A percentile compares a stretch with the other conserved stretches of the same genome.
Conservation (phyloP, 371 early-diverging fungal species). For the Dichotomocladium elegans region DNA sequence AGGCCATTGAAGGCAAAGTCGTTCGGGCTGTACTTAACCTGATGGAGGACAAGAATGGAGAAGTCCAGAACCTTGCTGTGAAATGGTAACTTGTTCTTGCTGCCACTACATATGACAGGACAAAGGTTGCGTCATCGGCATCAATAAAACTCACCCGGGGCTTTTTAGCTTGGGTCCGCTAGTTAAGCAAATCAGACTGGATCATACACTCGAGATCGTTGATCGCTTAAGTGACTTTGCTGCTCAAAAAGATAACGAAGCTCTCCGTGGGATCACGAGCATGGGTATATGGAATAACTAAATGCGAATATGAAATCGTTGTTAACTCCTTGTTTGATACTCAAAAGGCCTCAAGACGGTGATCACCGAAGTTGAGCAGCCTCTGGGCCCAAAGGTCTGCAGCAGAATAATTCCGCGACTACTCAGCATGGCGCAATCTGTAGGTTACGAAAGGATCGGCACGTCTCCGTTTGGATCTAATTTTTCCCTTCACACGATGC, state of each 20-base stretch:
- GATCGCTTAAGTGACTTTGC: slow-evolving; percentile 61
- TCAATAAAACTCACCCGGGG: no score
- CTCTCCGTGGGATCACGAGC: slow-evolving; percentile 74
- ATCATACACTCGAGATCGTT: slow-evolving; percentile 63
- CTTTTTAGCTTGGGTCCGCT: slow-evolving; percentile 70
- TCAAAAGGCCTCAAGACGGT: slow-evolving; percentile 71
- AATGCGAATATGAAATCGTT: no score
- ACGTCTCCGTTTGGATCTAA: not conserved
- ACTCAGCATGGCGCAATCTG: slow-evolving; percentile 20
- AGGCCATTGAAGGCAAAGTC: slow-evolving; percentile 60
- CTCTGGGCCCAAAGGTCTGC: slow-evolving; percentile 51
- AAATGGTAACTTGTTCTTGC: slow-evolving; percentile 78
- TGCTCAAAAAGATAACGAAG: slow-evolving; percentile 53
- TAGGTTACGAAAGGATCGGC: not conserved
- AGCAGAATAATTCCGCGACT: slow-evolving; percentile 62
- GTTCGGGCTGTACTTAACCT: slow-evolving; percentile 68
- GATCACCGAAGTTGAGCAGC: slow-evolving; percentile 56
- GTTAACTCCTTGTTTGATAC: no score
- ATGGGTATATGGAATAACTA: slow-evolving; percentile 49
- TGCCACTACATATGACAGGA: no score
- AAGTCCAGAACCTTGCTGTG: slow-evolving; percentile 91
- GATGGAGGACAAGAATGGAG: slow-evolving; percentile 83
- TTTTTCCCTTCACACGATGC: not conserved
- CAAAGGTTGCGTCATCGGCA: not conserved
- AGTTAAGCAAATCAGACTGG: slow-evolving; percentile 67